phyloP scores from a whole-genome alignment of 768 basidiomycete genomes.

The Brasilioporus rufonigricans region DNA sequence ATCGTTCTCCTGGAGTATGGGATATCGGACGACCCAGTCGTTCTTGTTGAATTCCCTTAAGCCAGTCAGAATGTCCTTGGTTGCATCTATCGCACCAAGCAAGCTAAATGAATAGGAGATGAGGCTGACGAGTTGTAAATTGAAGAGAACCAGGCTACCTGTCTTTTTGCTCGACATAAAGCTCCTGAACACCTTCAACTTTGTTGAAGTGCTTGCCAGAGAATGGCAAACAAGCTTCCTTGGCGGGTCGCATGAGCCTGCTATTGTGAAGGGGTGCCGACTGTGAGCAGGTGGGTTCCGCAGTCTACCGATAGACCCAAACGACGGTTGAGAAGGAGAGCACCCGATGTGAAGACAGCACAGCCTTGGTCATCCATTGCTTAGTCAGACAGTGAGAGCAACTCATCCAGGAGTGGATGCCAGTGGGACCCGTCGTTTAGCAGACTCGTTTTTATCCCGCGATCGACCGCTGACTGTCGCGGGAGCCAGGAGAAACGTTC shows the following conservation, averaged over 20 bases:
- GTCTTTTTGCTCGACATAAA: conserved; percentile 72
- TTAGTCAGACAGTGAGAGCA: conserved; percentile 24
- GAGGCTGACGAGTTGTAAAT: background rate
- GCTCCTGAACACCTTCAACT: conserved; percentile 73
- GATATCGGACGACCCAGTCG: conserved; percentile 89
- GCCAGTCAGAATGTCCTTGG: conserved; percentile 65
- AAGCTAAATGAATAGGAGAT: conserved; percentile 34
- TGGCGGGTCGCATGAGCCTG: conserved; percentile 16
- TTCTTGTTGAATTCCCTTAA: conserved; percentile 79
- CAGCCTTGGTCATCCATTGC: conserved; percentile 9
- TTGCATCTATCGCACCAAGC: conserved; percentile 71
- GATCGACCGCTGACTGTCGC: background rate
- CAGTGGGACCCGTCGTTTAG: too few species aligned
- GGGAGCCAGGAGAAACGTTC: background rate
- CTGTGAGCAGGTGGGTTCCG: conserved; percentile 4
- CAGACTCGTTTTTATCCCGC: too few species aligned
- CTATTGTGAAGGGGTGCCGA: background rate
- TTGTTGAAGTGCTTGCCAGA: conserved; percentile 41
- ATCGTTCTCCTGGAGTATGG: conserved; percentile 54
- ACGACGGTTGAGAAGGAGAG: background rate
- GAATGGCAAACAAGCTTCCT: conserved; percentile 13
- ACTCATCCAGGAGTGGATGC: too few species aligned
- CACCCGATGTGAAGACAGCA: background rate
- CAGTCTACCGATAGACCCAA: background rate
- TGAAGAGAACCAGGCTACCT: conserved; percentile 45